phyloP scores from a whole-genome alignment of 768 basidiomycete genomes.

The Hemileccinum rubropunctum region DNA sequence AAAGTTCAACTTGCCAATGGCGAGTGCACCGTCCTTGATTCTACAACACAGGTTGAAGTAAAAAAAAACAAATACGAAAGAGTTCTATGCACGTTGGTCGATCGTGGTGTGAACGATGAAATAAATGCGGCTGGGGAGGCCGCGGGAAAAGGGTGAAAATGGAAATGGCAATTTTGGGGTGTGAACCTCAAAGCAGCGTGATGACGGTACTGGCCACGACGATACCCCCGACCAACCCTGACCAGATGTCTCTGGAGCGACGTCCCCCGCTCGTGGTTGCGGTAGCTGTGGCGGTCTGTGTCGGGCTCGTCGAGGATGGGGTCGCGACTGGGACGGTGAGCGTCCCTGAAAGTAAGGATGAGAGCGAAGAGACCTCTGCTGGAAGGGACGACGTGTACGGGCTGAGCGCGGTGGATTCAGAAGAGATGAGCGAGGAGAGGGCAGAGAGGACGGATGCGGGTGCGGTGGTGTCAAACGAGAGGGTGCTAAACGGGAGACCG shows the following conservation, averaged over 20 bases:
- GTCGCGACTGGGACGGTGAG: neutral
- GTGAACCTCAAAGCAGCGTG: neutral
- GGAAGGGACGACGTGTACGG: slow-evolving; percentile 1
- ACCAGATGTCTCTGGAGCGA: neutral
- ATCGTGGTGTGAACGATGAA: too few relatives aligned
- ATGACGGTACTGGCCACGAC: slow-evolving; percentile 7
- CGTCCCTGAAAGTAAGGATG: neutral
- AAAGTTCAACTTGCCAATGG: too few relatives aligned
- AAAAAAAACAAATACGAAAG: too few relatives aligned
- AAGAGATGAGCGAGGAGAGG: slow-evolving; percentile 27
- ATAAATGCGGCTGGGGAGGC: too few relatives aligned
- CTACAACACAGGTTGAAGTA: too few relatives aligned
- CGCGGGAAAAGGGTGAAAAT: too few relatives aligned
- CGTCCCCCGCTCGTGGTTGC: slow-evolving; percentile 4
- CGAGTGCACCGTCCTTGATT: too few relatives aligned
- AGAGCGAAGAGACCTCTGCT: neutral
- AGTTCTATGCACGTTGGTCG: too few relatives aligned
- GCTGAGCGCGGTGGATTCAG: slow-evolving; percentile 19
- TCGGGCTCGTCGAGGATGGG: neutral
- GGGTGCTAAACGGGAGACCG: slow-evolving; percentile 10
- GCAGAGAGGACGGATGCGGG: slow-evolving; percentile 15
- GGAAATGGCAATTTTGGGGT: too few relatives aligned
- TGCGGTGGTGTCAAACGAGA: slow-evolving; percentile 26
- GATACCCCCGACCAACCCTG: neutral
- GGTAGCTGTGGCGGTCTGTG: neutral